Base-by-base conservation (phyloP, 2,329 filamentous ascomycete species). In the Neoascochyta sp. region DNA sequence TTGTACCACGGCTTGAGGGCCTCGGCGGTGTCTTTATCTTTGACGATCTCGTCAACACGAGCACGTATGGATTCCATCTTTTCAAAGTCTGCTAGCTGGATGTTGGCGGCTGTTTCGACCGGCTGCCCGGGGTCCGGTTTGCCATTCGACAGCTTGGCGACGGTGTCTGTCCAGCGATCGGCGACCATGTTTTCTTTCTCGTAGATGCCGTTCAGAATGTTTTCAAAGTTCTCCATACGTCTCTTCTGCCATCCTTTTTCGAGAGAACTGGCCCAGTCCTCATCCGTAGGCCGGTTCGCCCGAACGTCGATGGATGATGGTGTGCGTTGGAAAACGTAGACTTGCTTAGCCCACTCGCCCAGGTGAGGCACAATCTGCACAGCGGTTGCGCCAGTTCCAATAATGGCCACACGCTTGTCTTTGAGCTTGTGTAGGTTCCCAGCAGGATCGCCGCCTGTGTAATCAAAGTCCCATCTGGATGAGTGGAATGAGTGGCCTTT, bases 1-100 rank as follows among this genome's bases (percentile, higher is more conserved):
- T 73, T 69, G 47, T 81, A 83, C 73, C 74, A 80, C 0, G 76
- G 64, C 47, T 77, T 75, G 5, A 81, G 65, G 3, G 57, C 65
- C 16, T 67, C 65, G 0, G 78, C 77, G 0, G 69, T 75, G 2
- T 52, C 55, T 8, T 56, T 54, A 42, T 81, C 69, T 20, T 69
- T 54, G n/a, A 82, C 76, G n/a, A 72, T 54, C 0, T 61, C 45
- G n/a, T 71, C 67, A 5, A 70, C 62, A 3, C 72, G 67, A 3
- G 53, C 54, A 2, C 75, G 69, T n/a, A 74, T 51, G 2, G 51
- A 37, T 11, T 76, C 67, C 20, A 64, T 31, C 50, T 57, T 52
- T 61, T 71, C 4, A 60, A 57, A 27, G 51, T 61, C 41, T n/a
- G 48, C 44, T 15, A 47, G 31, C 27, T 52, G 46, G 2, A 40